Percentiles rank a stretch among this genome's conserved stretches.
Evolutionary conservation across 1,284 basidiomycete genomes (phyloP).

Genomic region (Rhodotorula sp.): DNA sequence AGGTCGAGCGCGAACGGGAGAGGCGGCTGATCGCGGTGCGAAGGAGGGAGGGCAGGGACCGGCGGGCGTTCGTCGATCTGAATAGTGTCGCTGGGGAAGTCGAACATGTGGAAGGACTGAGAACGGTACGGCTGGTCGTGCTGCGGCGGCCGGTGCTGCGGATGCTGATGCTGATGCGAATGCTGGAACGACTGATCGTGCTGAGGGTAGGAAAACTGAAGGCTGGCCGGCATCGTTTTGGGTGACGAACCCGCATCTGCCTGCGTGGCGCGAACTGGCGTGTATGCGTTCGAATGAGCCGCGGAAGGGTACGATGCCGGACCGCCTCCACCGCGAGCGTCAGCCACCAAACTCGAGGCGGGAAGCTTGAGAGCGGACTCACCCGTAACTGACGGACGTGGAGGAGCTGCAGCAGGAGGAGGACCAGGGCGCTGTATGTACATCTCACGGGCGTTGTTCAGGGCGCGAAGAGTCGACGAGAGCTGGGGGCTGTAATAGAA

Average conservation of each 20-base stretch:
- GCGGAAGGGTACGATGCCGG: no score
- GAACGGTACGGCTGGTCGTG: neutral
- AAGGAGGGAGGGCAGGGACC: no score
- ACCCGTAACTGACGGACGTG: neutral
- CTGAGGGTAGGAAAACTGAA: neutral
- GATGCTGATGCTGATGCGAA: neutral
- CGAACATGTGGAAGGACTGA: no score
- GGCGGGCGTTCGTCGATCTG: neutral
- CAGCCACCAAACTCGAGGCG: no score
- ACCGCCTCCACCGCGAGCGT: no score
- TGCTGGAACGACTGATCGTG: neutral
- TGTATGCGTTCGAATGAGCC: no score
- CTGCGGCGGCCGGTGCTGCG: neutral
- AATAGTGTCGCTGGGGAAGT: no score
- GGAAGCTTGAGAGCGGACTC: neutral
- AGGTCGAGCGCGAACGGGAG: neutral
- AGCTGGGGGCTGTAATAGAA: constrained; percentile 26
- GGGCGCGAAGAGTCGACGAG: neutral
- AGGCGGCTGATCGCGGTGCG: neutral
- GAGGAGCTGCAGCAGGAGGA: neutral
- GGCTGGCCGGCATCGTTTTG: no score
- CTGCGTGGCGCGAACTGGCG: no score
- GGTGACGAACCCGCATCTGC: no score
- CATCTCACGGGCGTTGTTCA: neutral
- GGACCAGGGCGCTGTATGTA: neutral